phyloP scores from a whole-genome alignment of 2,329 filamentous ascomycete genomes.

The Plectosphaerella sp. region DNA sequence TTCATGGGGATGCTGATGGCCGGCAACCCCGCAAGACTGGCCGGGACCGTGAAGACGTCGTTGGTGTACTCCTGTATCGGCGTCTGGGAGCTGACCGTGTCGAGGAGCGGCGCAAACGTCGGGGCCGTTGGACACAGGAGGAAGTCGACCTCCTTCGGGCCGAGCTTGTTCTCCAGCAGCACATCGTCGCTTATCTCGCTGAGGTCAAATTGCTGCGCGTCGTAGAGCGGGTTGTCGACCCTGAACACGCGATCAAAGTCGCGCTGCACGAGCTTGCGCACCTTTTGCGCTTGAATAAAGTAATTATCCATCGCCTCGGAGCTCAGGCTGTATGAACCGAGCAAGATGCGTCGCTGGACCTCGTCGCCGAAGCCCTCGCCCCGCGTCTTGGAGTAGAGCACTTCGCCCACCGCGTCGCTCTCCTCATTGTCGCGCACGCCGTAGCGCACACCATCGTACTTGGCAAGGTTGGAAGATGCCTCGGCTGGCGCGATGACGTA shows the following conservation, averaged over 20 bases:
- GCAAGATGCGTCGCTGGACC: slow-evolving; percentile 78
- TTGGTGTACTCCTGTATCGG: slow-evolving; percentile 81
- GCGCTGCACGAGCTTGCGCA: slow-evolving; percentile 74
- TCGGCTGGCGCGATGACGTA: slow-evolving; percentile 94
- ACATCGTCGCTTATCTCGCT: slow-evolving; percentile 54
- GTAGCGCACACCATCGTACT: slow-evolving; percentile 96
- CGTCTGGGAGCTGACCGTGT: slow-evolving; percentile 49
- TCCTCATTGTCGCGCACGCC: slow-evolving; percentile 50
- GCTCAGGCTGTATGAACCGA: slow-evolving; percentile 87
- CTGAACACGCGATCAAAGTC: slow-evolving; percentile 83
- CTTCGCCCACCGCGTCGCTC: slow-evolving; percentile 52
- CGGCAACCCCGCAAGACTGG: slow-evolving; percentile 85
- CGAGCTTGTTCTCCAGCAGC: slow-evolving; percentile 49
- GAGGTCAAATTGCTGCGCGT: slow-evolving; percentile 49
- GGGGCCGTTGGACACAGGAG: slow-evolving; percentile 85
- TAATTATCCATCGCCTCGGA: slow-evolving; percentile 93
- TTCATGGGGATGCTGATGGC: slow-evolving; percentile 79
- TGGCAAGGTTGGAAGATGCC: slow-evolving; percentile 91
- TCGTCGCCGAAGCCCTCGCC: slow-evolving; percentile 75
- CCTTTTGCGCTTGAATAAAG: slow-evolving; percentile 87
- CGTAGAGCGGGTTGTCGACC: slow-evolving; percentile 62
- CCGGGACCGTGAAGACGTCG: slow-evolving; percentile 93
- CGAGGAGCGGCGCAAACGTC: slow-evolving; percentile 63
- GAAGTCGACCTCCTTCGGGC: slow-evolving; percentile 70
- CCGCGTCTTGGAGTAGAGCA: slow-evolving; percentile 73